Percentiles rank a stretch among this genome's conserved stretches.
Evolutionary conservation across 2,329 filamentous ascomycete genomes (phyloP).

Genomic region (Scedosporium dehoogii): DNA sequence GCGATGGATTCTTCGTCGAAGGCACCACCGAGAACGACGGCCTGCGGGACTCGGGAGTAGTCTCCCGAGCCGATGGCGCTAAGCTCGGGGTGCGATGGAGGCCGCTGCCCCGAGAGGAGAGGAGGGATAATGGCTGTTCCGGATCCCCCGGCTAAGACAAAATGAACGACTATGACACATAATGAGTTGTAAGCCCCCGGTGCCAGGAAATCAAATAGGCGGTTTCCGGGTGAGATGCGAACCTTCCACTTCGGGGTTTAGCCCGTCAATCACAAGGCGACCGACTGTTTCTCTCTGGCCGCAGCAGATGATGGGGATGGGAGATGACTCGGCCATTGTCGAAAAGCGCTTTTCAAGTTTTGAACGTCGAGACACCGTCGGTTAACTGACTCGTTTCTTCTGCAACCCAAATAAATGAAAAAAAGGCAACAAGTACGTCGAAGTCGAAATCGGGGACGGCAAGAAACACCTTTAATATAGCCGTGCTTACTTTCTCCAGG

Average conservation of each 20-base stretch:
- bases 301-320: constrained; percentile 10
- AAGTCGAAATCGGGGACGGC: no score
- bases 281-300: constrained; percentile 10
- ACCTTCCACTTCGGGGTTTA: constrained; percentile 12
- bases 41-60: constrained; percentile 7
- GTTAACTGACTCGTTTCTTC: background rate
- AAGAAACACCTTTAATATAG: no score
- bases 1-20: constrained; percentile 8
- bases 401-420: no score
- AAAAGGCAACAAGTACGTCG: no score
- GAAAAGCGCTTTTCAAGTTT: background rate
- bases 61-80: constrained; percentile 10
- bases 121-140: constrained; percentile 10
- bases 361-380: background rate
- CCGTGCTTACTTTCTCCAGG: no score
- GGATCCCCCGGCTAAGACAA: constrained; percentile 8
- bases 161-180: constrained; percentile 8
- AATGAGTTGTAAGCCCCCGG: background rate
- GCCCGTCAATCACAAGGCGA: constrained; percentile 8
- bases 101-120: constrained; percentile 5
- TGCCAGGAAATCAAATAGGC: background rate
- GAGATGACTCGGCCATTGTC: background rate
- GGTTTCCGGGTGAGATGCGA: background rate
- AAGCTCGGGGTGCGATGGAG: constrained; percentile 9
- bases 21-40: constrained; percentile 9